Evolutionary conservation across 2,329 filamentous ascomycete genomes (phyloP), one percentile per base, ranked within the genome.

Genomic region (Nannizziopsis arthrosporioides): DNA sequence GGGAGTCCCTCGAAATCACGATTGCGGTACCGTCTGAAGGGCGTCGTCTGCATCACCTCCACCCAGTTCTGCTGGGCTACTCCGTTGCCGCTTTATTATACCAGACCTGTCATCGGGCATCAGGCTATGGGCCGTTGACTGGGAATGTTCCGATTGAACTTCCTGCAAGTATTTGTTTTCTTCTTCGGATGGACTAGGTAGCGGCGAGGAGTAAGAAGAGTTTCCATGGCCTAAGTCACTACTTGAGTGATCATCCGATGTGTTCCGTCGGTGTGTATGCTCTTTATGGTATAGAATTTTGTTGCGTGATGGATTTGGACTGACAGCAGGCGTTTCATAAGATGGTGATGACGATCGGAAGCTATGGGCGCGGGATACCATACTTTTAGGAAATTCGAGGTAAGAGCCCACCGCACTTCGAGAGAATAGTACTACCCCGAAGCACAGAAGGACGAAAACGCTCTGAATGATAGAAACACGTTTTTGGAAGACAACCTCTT

Each of bases 391-490:
- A 39, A 70, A 60, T 50, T 70, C 70, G 48, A 71, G 65, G 51
- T 70, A 72, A 40, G 60, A 66, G 38, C 65, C 63, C 37, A 64
- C 58, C 0, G 65, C 59, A n/a, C 63, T 65, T 10, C 68, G 67
- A 0, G 69, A 69, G 62, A 96, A 95, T 34, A 96, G 81, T 17
- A 95, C 85, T 1, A 98, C 74, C 0, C 85, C 81, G 8, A 98
- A 77, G 57, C 88, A 94, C 40, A 90, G 80, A 0, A 96, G 76
- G 5, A 96, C 76, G 7, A 98, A 75, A 4, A 93, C 78, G 40
- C 85, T 88, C 64, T 96, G 92, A 31, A 94, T 78, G 50, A 96
- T 92, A 3, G 85, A 85, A 80, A 96, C 93, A 52, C 90, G 78
- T 67, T 95, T 95, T 66, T 81, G 78, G 62, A 78, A 81, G 1